These are phyloP conservation scores for Microcyclosporella mali DNA, from an alignment of 2,329 filamentous ascomycete genomes.

Conservation along the genomic window DNA sequence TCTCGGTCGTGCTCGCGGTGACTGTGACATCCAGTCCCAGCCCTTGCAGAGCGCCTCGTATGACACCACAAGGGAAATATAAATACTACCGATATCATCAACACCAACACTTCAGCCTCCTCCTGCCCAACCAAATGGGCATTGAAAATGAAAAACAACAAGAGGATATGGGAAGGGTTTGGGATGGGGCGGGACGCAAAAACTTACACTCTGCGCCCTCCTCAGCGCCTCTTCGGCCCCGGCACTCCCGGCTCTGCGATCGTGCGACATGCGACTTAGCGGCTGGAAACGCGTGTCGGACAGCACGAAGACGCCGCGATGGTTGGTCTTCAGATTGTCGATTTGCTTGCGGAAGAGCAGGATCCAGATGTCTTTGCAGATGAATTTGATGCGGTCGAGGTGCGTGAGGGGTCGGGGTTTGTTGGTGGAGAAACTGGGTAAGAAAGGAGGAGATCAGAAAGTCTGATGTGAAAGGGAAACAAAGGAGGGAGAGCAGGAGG, in stretches of 20 bases:
- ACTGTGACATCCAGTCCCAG: constrained; percentile 88
- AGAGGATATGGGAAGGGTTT: background rate
- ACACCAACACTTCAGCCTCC: too few relatives aligned
- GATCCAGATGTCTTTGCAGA: constrained; percentile 97
- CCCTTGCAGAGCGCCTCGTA: constrained; percentile 84
- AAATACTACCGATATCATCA: constrained; percentile 57
- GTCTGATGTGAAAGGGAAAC: background rate
- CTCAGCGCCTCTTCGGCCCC: constrained; percentile 47
- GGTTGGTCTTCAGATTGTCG: constrained; percentile 97
- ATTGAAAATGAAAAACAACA: background rate
- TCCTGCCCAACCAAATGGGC: too few relatives aligned
- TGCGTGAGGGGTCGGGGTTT: constrained; percentile 85
- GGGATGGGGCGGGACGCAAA: too few relatives aligned
- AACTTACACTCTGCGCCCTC: constrained; percentile 70
- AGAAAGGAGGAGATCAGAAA: background rate
- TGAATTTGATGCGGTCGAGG: constrained; percentile 93
- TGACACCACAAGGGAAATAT: constrained; percentile 90
- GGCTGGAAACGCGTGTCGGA: constrained; percentile 90
- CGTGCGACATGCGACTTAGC: constrained; percentile 81
- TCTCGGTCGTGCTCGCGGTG: constrained; percentile 78
- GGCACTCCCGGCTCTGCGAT: constrained; percentile 36
- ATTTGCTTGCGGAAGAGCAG: constrained; percentile 94
- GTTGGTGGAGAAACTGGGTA: constrained; percentile 66
- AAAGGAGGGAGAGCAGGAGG: background rate
- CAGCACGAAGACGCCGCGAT: constrained; percentile 90